These are phyloP conservation scores for Tylopilus plumbeoviolaceoides DNA, from an alignment of 768 basidiomycete genomes.

Conservation along the genomic window DNA sequence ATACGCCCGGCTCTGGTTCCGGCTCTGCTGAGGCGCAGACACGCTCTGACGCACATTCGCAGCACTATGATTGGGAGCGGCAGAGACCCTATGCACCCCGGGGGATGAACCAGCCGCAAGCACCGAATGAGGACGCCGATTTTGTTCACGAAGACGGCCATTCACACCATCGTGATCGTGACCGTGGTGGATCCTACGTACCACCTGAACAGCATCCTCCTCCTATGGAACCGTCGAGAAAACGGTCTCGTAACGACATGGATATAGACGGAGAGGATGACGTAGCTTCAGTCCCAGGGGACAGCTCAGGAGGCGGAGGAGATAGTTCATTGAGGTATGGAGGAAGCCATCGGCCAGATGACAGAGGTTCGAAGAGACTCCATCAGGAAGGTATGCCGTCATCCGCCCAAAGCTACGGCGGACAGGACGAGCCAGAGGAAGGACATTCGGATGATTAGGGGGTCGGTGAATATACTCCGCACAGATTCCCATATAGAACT, in stretches of 20 bases:
- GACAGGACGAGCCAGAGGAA: conserved; percentile 31
- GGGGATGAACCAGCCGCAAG: conserved; percentile 40
- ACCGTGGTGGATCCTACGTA: conserved; percentile 35
- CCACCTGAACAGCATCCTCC: conserved; percentile 36
- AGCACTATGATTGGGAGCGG: conserved; percentile 49
- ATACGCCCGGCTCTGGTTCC: conserved; percentile 54
- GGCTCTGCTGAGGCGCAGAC: conserved; percentile 47
- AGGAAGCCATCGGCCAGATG: conserved; percentile 39
- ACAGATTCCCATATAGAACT: conserved; percentile 29
- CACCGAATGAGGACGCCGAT: conserved; percentile 44
- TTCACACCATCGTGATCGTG: conserved; percentile 34
- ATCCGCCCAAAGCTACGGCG: conserved; percentile 24
- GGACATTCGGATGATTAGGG: conserved; percentile 32
- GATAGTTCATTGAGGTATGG: conserved; percentile 33
- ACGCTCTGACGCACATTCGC: conserved; percentile 44
- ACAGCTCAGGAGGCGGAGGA: conserved; percentile 27
- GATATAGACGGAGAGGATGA: conserved; percentile 57
- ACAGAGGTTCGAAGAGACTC: conserved; percentile 57
- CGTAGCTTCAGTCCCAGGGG: conserved; percentile 32
- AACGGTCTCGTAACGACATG: conserved; percentile 60
- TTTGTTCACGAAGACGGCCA: conserved; percentile 54
- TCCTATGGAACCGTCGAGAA: conserved; percentile 45
- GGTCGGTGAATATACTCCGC: conserved; percentile 19
- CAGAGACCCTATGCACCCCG: conserved; percentile 49
- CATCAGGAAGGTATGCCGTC: conserved; percentile 41